Conservation (phyloP, 2,329 filamentous ascomycete genomes). For the Neodidymelliopsis sp. region DNA sequence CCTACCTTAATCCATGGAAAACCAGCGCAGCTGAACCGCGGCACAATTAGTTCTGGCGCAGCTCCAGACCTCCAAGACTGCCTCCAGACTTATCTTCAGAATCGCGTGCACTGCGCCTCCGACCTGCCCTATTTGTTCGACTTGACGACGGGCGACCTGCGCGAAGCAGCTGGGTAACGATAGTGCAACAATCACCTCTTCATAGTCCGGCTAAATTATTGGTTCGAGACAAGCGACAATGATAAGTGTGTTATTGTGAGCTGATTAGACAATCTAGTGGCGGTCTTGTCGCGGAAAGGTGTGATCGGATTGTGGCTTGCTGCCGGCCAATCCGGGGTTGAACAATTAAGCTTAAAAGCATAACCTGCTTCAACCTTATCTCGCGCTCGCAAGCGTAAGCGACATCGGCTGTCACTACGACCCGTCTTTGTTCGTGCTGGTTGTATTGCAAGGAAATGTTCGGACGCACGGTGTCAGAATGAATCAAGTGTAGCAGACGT, state of each 20-base stretch:
- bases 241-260: constrained; percentile 9
- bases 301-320: constrained; percentile 13
- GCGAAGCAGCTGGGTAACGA: constrained; percentile 1
- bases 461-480: not conserved
- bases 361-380: constrained; percentile 49
- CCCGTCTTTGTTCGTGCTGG: constrained; percentile 1
- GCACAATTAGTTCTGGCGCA: constrained; percentile 27
- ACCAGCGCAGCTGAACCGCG: constrained; percentile 9
- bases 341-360: constrained; percentile 50
- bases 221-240: not conserved
- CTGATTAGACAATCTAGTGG: constrained; percentile 22
- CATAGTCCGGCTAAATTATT: not conserved
- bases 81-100: not conserved
- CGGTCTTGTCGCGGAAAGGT: constrained; percentile 16
- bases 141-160: not conserved
- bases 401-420: constrained; percentile 30
- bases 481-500: not conserved
- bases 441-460: constrained; percentile 5
- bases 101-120: constrained; percentile 9
- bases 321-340: constrained; percentile 29
- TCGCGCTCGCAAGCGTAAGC: constrained; percentile 38
- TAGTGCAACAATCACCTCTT: not conserved
- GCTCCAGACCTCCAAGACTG: constrained; percentile 20
- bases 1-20: constrained; percentile 38
- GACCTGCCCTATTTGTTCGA: constrained; percentile 1